These are phyloP conservation scores for Cystobasidium slooffiae DNA, from an alignment of 1,284 basidiomycete species.

Conservation along the genomic window DNA sequence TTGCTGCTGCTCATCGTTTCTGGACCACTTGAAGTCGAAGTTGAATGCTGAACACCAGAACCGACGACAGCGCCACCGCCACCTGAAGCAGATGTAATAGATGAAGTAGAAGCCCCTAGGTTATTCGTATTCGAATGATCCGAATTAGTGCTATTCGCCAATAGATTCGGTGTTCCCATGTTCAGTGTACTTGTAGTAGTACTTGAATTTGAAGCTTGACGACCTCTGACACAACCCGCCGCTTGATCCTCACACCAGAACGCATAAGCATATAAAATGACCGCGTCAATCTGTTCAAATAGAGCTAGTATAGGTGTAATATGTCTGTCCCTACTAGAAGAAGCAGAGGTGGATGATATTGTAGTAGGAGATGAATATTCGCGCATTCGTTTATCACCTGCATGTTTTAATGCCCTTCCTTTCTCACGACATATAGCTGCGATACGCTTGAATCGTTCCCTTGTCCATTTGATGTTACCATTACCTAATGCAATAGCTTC, in stretches of 20 bases:
- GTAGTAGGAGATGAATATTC: conserved; percentile 18
- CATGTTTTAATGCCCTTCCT: conserved; percentile 56
- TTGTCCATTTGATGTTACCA: background rate
- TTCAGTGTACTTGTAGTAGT: background rate
- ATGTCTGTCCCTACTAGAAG: conserved; percentile 1
- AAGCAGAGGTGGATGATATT: background rate
- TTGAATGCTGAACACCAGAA: too few species aligned
- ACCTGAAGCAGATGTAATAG: conserved; percentile 7
- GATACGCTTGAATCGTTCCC: conserved; percentile 13
- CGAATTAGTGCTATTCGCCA: conserved; percentile 5
- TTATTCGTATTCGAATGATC: background rate
- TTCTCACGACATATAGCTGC: conserved; percentile 43
- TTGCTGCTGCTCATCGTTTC: background rate
- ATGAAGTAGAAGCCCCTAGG: conserved; percentile 25
- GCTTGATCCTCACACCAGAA: conserved; percentile 61
- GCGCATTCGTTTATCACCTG: conserved; percentile 52
- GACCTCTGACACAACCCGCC: conserved; percentile 14
- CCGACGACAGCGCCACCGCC: too few species aligned
- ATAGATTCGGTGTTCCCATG: background rate
- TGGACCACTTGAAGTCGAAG: too few species aligned
- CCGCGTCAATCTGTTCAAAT: conserved; percentile 60
- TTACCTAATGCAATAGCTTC: background rate
- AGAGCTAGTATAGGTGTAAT: conserved; percentile 54
- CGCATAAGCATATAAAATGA: conserved; percentile 60
- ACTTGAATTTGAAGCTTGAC: conserved; percentile 18